Conservation (phyloP, 805 yeast species). For the Lachancea dasiensis region DNA sequence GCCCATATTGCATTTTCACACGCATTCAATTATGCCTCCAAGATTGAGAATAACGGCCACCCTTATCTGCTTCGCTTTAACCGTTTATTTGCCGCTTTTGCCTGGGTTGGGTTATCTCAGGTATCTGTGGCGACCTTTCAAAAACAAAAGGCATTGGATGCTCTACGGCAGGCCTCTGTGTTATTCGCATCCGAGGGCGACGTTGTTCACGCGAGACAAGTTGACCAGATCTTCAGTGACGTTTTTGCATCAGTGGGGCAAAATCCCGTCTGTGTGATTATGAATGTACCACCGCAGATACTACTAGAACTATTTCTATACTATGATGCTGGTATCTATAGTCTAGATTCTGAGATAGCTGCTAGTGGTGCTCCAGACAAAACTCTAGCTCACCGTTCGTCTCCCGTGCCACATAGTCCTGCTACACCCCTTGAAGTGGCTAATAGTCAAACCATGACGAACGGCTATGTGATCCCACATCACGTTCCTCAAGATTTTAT, state of each 20-base stretch:
- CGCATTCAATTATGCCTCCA: constrained; percentile 30
- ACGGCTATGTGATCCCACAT: too few relatives aligned
- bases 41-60: constrained; percentile 6
- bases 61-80: constrained; percentile 12
- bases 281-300: constrained; percentile 20
- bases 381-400: too few relatives aligned
- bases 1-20: constrained; percentile 64
- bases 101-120: constrained; percentile 29
- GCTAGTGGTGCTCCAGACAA: too few relatives aligned
- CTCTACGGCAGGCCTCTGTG: constrained; percentile 17
- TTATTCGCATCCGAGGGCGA: constrained; percentile 16
- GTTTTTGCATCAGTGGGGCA: not conserved
- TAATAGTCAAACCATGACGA: too few relatives aligned
- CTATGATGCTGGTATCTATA: constrained; percentile 15
- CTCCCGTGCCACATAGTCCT: too few relatives aligned
- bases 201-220: constrained; percentile 8
- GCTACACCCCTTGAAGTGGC: too few relatives aligned
- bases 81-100: constrained; percentile 20
- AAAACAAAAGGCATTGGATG: constrained; percentile 18
- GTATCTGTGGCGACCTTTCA: constrained; percentile 20
- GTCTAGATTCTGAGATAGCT: not conserved
- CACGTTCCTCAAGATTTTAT: too few relatives aligned
- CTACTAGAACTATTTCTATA: constrained; percentile 18
- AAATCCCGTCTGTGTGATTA: constrained; percentile 4
- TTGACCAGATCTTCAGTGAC: constrained; percentile 8